Conservation (phyloP, 768 basidiomycete species). For the Psilocybe cubensis region DNA sequence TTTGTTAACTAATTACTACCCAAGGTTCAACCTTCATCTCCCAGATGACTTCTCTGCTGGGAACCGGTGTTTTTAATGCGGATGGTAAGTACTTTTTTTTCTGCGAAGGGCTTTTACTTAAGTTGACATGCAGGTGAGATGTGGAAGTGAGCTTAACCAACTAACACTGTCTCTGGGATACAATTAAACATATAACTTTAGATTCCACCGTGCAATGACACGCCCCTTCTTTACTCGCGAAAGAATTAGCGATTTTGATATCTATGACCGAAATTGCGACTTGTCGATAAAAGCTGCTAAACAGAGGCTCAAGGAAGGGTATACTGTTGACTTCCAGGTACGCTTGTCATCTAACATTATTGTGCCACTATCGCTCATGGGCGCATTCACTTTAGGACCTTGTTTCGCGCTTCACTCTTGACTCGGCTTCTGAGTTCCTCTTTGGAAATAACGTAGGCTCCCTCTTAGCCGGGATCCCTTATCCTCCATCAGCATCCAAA, state of each 20-base stretch:
- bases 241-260: conserved; percentile 60
- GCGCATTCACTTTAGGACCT: too few species aligned
- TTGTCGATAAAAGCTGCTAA: conserved; percentile 47
- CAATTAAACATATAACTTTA: conserved; percentile 11
- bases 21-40: conserved; percentile 30
- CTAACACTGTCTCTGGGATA: neutral
- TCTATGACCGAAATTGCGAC: conserved; percentile 58
- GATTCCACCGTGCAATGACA: conserved; percentile 66
- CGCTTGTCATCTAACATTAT: neutral
- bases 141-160: conserved; percentile 55
- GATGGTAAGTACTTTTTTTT: conserved; percentile 42
- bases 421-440: conserved; percentile 65
- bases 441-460: conserved; percentile 57
- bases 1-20: conserved; percentile 8
- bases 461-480: conserved; percentile 51
- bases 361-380: too few species aligned
- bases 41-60: conserved; percentile 42
- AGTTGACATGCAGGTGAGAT: conserved; percentile 46
- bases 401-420: conserved; percentile 58
- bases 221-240: conserved; percentile 72
- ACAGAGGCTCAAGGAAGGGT: conserved; percentile 44
- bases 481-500: conserved; percentile 33
- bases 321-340: conserved; percentile 66
- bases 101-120: neutral
- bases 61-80: conserved; percentile 62